Evolutionary conservation across 2,329 filamentous ascomycete genomes (phyloP).

Genomic region (Pleurostoma richardsiae): DNA sequence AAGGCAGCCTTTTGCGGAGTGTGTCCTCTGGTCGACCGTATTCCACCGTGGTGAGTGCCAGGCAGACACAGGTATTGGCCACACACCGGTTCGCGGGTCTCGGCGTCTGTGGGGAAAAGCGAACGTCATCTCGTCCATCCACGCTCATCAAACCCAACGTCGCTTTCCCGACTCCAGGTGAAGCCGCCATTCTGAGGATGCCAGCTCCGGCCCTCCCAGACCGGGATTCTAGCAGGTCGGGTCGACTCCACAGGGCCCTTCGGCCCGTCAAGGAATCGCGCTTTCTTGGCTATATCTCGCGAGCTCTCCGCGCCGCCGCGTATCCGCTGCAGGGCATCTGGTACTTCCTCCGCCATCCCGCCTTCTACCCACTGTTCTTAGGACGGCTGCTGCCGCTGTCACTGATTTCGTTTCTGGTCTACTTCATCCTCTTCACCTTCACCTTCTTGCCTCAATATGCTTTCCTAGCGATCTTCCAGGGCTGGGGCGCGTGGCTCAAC

Average conservation of each 20-base stretch:
- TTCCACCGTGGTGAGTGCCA: too few relatives aligned
- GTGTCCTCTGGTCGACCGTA: too few relatives aligned
- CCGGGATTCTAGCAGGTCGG: too few relatives aligned
- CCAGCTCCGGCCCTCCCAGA: too few relatives aligned
- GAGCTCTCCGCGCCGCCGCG: conserved; percentile 40
- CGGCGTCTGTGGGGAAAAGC: too few relatives aligned
- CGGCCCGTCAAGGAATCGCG: conserved; percentile 4
- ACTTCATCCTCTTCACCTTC: conserved; percentile 82
- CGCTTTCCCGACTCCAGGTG: too few relatives aligned
- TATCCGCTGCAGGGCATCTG: conserved; percentile 69
- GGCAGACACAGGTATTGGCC: too few relatives aligned
- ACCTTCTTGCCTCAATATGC: conserved; percentile 85
- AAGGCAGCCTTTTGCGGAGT: too few relatives aligned
- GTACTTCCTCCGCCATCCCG: conserved; percentile 73
- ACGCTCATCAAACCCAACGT: too few relatives aligned
- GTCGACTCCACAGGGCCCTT: neutral
- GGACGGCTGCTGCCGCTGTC: conserved; percentile 75
- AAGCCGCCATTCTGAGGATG: too few relatives aligned
- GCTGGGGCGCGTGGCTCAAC: conserved; percentile 82
- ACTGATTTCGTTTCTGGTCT: conserved; percentile 76
- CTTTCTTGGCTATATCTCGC: conserved; percentile 30
- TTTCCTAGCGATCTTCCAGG: conserved; percentile 86
- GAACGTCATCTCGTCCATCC: too few relatives aligned
- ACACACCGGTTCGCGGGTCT: too few relatives aligned
- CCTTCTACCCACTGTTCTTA: conserved; percentile 76